Conservation (phyloP, 768 basidiomycete species). For the Leccinum obscurum region DNA sequence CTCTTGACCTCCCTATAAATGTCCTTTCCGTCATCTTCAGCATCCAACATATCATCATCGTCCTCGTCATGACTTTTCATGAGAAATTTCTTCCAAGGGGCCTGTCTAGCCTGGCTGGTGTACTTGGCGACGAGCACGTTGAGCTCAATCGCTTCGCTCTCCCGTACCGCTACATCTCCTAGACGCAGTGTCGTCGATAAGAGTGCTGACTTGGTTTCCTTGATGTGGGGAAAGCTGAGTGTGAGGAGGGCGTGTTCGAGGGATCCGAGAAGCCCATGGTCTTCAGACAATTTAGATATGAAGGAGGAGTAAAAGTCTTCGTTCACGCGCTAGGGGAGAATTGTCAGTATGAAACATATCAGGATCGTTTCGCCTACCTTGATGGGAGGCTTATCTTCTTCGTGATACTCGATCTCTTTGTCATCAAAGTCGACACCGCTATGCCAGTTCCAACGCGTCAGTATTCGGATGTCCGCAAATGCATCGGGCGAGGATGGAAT, state of each 20-base stretch:
- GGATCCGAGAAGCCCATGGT: conserved; percentile 29
- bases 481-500: background rate
- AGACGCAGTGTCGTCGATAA: conserved; percentile 68
- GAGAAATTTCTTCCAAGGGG: conserved; percentile 67
- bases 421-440: conserved; percentile 93
- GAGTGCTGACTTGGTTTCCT: conserved; percentile 65
- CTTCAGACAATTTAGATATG: conserved; percentile 35
- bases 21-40: conserved; percentile 29
- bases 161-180: conserved; percentile 66
- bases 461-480: conserved; percentile 1
- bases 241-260: conserved; percentile 32
- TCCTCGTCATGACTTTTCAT: conserved; percentile 28
- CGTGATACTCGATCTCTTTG: conserved; percentile 57
- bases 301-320: conserved; percentile 69
- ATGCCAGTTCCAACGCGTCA: conserved; percentile 3
- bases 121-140: conserved; percentile 77
- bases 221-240: conserved; percentile 54
- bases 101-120: conserved; percentile 67
- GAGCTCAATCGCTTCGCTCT: conserved; percentile 76
- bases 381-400: conserved; percentile 65
- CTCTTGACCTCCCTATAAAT: conserved; percentile 43
- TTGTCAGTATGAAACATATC: background rate
- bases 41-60: conserved; percentile 29
- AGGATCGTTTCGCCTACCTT: conserved; percentile 54
- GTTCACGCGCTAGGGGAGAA: conserved; percentile 55